Percentiles rank a stretch among this genome's conserved stretches.
These are phyloP conservation scores for Spergularia marina DNA, from an alignment of 148 eudicot species.

Conservation along the genomic window DNA sequence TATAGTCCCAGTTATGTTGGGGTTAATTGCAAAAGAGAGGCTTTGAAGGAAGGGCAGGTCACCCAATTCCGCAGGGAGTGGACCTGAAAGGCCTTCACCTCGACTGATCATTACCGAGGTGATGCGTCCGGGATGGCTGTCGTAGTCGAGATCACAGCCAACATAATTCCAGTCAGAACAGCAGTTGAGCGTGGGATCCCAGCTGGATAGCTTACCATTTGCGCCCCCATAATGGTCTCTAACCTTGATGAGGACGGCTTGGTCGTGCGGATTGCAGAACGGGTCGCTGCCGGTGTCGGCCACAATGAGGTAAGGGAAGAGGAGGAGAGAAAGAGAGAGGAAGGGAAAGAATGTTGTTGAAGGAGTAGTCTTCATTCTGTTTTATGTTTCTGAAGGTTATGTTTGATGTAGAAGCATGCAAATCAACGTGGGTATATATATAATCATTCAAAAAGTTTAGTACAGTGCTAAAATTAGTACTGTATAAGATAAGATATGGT, in stretches of 20 bases:
- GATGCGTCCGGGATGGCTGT: conserved; percentile 24
- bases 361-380: neutral
- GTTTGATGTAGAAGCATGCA: too few relatives aligned
- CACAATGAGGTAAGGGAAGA: conserved; percentile 7
- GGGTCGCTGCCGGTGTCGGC: conserved; percentile 10
- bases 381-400: too few relatives aligned
- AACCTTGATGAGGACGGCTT: conserved; percentile 33
- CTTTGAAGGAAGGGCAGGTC: conserved; percentile 37
- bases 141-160: conserved; percentile 28
- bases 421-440: too few relatives aligned
- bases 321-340: conserved; percentile 4
- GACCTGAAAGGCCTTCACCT: conserved; percentile 17
- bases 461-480: too few relatives aligned
- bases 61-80: conserved; percentile 33
- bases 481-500: too few relatives aligned
- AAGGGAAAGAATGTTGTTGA: neutral
- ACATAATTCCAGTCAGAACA: conserved; percentile 36
- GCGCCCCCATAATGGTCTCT: conserved; percentile 9
- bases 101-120: conserved; percentile 15
- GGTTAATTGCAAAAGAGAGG: conserved; percentile 21
- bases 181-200: conserved; percentile 34
- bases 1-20: conserved; percentile 43
- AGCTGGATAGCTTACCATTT: conserved; percentile 18
- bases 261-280: conserved; percentile 39
- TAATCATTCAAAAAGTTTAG: too few relatives aligned